A percentile compares a stretch with the other conserved stretches of the same genome.
Conservation (phyloP, 768 basidiomycete species). For the Tylopilus cervinicoccineus region DNA sequence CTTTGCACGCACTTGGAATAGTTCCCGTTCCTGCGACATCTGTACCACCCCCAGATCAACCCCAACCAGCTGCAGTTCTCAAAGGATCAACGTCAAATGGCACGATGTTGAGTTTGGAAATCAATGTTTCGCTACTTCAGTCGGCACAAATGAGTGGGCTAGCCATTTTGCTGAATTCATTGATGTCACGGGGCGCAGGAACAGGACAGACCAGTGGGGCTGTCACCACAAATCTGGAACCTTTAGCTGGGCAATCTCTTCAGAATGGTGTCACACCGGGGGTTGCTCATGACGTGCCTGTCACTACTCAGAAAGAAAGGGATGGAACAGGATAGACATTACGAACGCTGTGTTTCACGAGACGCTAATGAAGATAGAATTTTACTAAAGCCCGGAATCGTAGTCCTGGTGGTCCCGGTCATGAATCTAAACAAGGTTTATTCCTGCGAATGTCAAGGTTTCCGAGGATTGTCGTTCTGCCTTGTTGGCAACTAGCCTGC, state of each 20-base stretch:
- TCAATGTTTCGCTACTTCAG: slow-evolving; percentile 72
- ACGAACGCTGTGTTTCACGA: slow-evolving; percentile 7
- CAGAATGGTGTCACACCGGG: slow-evolving; percentile 15
- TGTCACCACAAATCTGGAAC: slow-evolving; percentile 5
- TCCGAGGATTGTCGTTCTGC: no score
- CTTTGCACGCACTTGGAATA: slow-evolving; percentile 70
- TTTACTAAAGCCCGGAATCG: background rate
- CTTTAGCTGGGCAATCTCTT: slow-evolving; percentile 11
- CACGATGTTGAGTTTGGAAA: slow-evolving; percentile 68
- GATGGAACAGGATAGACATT: slow-evolving; percentile 22
- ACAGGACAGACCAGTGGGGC: slow-evolving; percentile 20
- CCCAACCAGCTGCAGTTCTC: slow-evolving; percentile 73
- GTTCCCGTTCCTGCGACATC: slow-evolving; percentile 60
- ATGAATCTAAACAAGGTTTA: background rate
- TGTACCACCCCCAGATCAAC: slow-evolving; percentile 49
- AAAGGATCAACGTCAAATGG: slow-evolving; percentile 70
- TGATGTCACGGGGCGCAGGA: slow-evolving; percentile 48
- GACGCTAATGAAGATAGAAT: slow-evolving; percentile 9
- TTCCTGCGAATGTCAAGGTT: background rate
- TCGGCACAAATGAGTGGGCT: slow-evolving; percentile 74
- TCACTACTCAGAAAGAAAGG: slow-evolving; percentile 16
- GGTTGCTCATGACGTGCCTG: background rate
- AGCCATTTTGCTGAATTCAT: slow-evolving; percentile 64
- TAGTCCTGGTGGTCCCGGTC: background rate
- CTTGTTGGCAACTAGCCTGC: no score